These are phyloP conservation scores for Mucor plumbeus DNA, from an alignment of 371 early-diverging fungal species.

Conservation along the genomic window DNA sequence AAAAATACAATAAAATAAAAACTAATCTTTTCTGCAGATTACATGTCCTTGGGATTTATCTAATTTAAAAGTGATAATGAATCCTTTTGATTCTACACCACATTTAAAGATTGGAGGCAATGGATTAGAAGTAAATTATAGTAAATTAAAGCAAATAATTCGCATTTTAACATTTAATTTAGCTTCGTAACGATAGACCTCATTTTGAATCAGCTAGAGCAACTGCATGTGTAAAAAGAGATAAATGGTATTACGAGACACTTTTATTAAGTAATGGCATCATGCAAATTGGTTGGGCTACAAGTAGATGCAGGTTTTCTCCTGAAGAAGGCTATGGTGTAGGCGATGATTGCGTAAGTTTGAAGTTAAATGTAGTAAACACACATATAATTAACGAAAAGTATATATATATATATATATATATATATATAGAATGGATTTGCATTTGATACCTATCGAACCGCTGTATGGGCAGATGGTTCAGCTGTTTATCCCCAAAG, in stretches of 20 bases:
- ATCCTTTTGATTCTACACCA: conserved; percentile 52
- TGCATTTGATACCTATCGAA: conserved; percentile 64
- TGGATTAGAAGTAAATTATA: conserved; percentile 38
- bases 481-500: conserved; percentile 47
- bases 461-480: conserved; percentile 62
- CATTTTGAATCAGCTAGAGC: conserved; percentile 56
- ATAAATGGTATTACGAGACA: conserved; percentile 71
- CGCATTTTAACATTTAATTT: not conserved
- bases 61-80: conserved; percentile 42
- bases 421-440: conserved; percentile 59
- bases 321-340: conserved; percentile 72
- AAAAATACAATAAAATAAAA: no score
- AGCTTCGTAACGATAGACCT: conserved; percentile 52
- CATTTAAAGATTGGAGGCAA: conserved; percentile 50
- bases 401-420: no score
- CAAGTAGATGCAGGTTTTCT: conserved; percentile 60
- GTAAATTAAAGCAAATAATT: not conserved
- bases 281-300: conserved; percentile 74
- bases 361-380: not conserved
- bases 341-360: conserved; percentile 62
- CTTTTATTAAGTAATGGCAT: conserved; percentile 60
- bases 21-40: conserved; percentile 17
- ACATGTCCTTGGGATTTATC: conserved; percentile 42
- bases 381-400: not conserved
- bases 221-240: conserved; percentile 48